Percentiles rank a stretch among this genome's conserved stretches.
phyloP scores from a whole-genome alignment of 83 land plant genomes.

The Larix sibirica region DNA sequence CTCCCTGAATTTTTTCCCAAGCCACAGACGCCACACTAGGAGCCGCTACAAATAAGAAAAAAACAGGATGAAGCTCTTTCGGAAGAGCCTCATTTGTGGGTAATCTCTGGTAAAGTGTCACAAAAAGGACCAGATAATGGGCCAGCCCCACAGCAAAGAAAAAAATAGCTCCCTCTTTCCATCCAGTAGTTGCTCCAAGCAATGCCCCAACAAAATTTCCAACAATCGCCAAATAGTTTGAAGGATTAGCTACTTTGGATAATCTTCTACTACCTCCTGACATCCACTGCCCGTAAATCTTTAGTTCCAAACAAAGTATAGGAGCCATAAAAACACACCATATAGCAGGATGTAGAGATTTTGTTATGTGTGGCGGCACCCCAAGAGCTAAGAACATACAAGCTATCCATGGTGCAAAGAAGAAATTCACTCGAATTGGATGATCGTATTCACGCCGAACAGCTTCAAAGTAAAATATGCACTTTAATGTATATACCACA shows the following conservation, averaged over 20 bases:
- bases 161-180: constrained; percentile 88
- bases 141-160: constrained; percentile 87
- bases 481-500: constrained; percentile 62
- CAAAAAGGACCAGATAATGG: constrained; percentile 87
- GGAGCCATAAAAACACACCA: constrained; percentile 87
- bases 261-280: constrained; percentile 84
- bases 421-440: constrained; percentile 91
- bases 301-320: constrained; percentile 75
- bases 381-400: constrained; percentile 73
- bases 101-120: constrained; percentile 86
- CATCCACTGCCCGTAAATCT: constrained; percentile 96
- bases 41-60: constrained; percentile 89
- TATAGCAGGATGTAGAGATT: constrained; percentile 31
- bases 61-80: constrained; percentile 90
- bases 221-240: constrained; percentile 81
- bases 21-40: constrained; percentile 92
- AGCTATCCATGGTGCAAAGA: constrained; percentile 95
- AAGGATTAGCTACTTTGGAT: constrained; percentile 87
- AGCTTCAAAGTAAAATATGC: constrained; percentile 85
- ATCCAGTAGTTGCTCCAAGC: constrained; percentile 73
- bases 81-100: constrained; percentile 88
- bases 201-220: constrained; percentile 88
- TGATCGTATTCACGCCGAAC: constrained; percentile 90
- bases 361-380: constrained; percentile 58
- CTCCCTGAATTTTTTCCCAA: constrained; percentile 75